Evolutionary conservation across 2,329 filamentous ascomycete genomes (phyloP), one percentile per base, ranked within the genome.

Genomic region (Pseudonectria foliicola): DNA sequence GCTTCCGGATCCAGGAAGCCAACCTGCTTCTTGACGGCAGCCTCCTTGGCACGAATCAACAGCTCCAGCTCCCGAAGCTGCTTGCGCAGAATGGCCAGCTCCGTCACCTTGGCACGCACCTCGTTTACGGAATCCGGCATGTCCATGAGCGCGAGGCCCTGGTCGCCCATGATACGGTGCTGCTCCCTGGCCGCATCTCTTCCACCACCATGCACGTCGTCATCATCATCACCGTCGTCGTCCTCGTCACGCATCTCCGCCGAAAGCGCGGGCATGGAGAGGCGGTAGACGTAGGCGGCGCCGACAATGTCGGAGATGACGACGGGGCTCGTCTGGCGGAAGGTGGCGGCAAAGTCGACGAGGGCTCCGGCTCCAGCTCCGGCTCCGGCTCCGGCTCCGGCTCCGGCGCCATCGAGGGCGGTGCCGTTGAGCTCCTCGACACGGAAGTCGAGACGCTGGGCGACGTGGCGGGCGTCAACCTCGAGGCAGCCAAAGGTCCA

Each of bases 401-500:
- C 49, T 24, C 57, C 34, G 38, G 56, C 53, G 31, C 62, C 66
- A 47, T 72, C 60, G 24, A 73, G 39, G 7, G 56, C n/a, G n/a
- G n/a, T n/a, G n/a, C n/a, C n/a, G n/a, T n/a, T n/a, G n/a, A n/a
- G n/a, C n/a, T n/a, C 59, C 25, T 63, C 47, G 28, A 73, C 52
- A 25, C 59, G 55, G 28, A 75, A 62, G 37, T 55, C 62, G 48
- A 75, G 50, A 11, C 64, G 46, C 46, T 73, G 68, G 31, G 63
- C 63, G 31, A 64, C 52, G 10, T 61, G 56, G 26, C 58, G 50
- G 15, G 59, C 56, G 35, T 61, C 60, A 33, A 61, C 54, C 11
- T 60, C 57, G 26, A 54, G 31, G 41, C 71, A 75, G 38, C 62
- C 59, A 37, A 71, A 65, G 12, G 56, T 50, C 71, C 71, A 75